Conservation (phyloP, 352 stramenopile genomes). For the Aphanomyces euteiches region DNA sequence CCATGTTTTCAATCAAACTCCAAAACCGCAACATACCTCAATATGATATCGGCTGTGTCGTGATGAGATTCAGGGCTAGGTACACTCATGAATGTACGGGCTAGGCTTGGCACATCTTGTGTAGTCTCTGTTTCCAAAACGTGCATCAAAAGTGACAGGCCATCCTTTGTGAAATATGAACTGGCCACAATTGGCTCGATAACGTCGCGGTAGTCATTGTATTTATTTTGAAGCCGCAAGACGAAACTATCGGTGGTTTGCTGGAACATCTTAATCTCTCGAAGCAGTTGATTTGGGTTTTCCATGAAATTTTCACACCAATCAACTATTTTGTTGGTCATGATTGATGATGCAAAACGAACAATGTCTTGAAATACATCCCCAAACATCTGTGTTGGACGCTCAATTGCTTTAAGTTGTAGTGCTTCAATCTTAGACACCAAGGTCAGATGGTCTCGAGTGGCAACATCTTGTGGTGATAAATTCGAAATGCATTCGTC, state of each 20-base stretch:
- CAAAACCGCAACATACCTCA: constrained; percentile 12
- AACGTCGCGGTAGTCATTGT: constrained; percentile 76
- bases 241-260: constrained; percentile 82
- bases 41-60: constrained; percentile 2
- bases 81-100: constrained; percentile 17
- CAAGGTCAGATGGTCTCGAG: not conserved
- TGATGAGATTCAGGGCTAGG: constrained; percentile 14
- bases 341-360: constrained; percentile 25
- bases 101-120: constrained; percentile 18
- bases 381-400: constrained; percentile 18
- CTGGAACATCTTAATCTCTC: constrained; percentile 85
- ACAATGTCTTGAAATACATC: constrained; percentile 29
- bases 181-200: constrained; percentile 68
- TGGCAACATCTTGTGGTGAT: constrained; percentile 35
- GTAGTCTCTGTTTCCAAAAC: constrained; percentile 17
- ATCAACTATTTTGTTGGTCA: constrained; percentile 20
- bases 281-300: constrained; percentile 47
- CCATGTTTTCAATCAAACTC: not conserved
- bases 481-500: constrained; percentile 58
- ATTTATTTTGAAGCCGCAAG: constrained; percentile 63
- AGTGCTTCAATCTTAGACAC: constrained; percentile 19
- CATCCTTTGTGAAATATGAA: constrained; percentile 85
- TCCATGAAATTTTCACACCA: constrained; percentile 15
- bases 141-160: constrained; percentile 56
- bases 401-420: constrained; percentile 24